A percentile compares a stretch with the other conserved stretches of the same genome.
These are phyloP conservation scores for Fusarium sp. DNA, from an alignment of 2,329 filamentous ascomycete species.

Conservation along the genomic window DNA sequence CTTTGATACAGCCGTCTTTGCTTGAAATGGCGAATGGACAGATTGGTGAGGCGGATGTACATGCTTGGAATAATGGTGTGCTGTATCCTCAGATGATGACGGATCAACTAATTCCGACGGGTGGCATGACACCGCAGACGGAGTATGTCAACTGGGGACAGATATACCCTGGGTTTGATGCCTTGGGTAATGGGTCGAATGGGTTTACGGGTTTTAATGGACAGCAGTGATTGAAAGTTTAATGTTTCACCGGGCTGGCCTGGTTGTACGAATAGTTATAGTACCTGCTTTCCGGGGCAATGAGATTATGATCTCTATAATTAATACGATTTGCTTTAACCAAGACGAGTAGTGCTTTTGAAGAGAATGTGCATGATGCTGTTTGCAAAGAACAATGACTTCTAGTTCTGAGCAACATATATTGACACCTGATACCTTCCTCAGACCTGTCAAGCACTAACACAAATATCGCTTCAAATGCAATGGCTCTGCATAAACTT, in stretches of 20 bases:
- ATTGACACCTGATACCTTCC: too few relatives aligned
- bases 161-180: constrained; percentile 44
- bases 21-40: background rate
- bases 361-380: too few relatives aligned
- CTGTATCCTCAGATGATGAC: constrained; percentile 39
- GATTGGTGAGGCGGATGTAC: constrained; percentile 35
- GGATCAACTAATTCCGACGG: constrained; percentile 39
- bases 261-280: constrained; percentile 33
- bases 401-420: too few relatives aligned
- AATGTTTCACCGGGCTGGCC: constrained; percentile 19
- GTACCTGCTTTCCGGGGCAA: constrained; percentile 1
- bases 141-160: constrained; percentile 43
- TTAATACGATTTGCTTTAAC: background rate
- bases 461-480: too few relatives aligned
- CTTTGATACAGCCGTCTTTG: constrained; percentile 39
- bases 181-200: constrained; percentile 33
- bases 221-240: constrained; percentile 20
- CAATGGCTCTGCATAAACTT: too few relatives aligned
- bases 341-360: background rate
- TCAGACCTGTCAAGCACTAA: too few relatives aligned
- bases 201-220: constrained; percentile 43
- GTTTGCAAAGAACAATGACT: too few relatives aligned
- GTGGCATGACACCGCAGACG: constrained; percentile 41
- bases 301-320: background rate
- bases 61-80: constrained; percentile 47